phyloP scores from a whole-genome alignment of 2,329 filamentous ascomycete genomes.

The Myriangium duriaei region DNA sequence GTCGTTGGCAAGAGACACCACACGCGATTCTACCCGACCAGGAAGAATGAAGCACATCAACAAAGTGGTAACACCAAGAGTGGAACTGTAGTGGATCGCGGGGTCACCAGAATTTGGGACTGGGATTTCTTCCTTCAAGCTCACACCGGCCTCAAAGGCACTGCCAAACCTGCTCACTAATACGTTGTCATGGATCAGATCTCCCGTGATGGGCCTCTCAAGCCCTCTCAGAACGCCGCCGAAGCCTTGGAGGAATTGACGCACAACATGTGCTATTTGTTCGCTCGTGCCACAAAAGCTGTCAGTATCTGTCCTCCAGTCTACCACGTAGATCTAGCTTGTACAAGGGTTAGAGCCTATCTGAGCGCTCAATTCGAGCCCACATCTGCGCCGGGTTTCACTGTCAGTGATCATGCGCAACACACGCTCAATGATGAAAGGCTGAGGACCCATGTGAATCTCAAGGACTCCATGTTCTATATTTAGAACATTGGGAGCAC shows the following conservation, averaged over 20 bases:
- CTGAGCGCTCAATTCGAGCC: constrained; percentile 42
- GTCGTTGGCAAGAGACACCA: constrained; percentile 83
- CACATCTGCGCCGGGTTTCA: constrained; percentile 6
- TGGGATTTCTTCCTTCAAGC: constrained; percentile 84
- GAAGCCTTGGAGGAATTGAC: constrained; percentile 61
- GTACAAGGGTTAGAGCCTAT: constrained; percentile 63
- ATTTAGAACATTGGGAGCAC: no score
- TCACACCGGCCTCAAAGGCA: constrained; percentile 69
- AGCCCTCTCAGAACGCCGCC: constrained; percentile 30
- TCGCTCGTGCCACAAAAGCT: constrained; percentile 71
- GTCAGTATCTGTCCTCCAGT: constrained; percentile 79
- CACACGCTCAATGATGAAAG: no score
- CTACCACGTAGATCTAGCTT: constrained; percentile 82
- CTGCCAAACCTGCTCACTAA: constrained; percentile 74
- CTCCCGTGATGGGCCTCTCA: not conserved
- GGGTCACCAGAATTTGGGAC: constrained; percentile 59
- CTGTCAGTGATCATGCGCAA: constrained; percentile 12
- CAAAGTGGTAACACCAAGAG: constrained; percentile 50
- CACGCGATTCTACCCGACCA: constrained; percentile 71
- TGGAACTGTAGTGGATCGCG: constrained; percentile 77
- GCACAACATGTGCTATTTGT: constrained; percentile 71
- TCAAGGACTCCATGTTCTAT: constrained; percentile 35
- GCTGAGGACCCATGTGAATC: constrained; percentile 21
- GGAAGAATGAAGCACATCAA: constrained; percentile 21
- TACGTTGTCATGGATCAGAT: constrained; percentile 46